These are phyloP conservation scores for Hypoxylon sp. DNA, from an alignment of 2,329 filamentous ascomycete species.

Conservation along the genomic window DNA sequence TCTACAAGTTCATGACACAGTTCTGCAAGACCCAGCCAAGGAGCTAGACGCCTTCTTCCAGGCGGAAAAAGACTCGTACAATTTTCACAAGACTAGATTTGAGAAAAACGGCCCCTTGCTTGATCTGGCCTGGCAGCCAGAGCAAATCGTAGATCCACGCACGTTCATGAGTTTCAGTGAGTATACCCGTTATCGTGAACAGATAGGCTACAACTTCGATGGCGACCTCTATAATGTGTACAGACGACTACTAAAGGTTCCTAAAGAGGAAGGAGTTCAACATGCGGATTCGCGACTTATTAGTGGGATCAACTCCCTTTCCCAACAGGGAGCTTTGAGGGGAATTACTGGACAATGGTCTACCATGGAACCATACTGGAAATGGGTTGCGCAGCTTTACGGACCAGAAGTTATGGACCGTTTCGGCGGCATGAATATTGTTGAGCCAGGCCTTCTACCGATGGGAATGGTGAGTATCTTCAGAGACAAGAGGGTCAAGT, in stretches of 20 bases:
- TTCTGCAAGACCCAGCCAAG: slow-evolving; percentile 47
- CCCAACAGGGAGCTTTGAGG: slow-evolving; percentile 36
- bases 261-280: slow-evolving; percentile 49
- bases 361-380: slow-evolving; percentile 61
- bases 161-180: slow-evolving; percentile 64
- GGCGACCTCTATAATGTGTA: slow-evolving; percentile 56
- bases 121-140: slow-evolving; percentile 29
- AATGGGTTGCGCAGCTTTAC: slow-evolving; percentile 63
- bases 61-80: slow-evolving; percentile 56
- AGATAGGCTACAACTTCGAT: slow-evolving; percentile 38
- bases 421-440: slow-evolving; percentile 63
- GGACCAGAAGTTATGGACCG: slow-evolving; percentile 60
- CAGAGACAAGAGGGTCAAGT: slow-evolving; percentile 60
- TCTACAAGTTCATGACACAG: slow-evolving; percentile 57
- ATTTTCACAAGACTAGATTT: slow-evolving; percentile 57
- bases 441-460: slow-evolving; percentile 62
- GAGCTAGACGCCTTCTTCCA: slow-evolving; percentile 54
- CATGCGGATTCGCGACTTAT: slow-evolving; percentile 49
- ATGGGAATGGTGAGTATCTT: slow-evolving; percentile 64
- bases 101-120: slow-evolving; percentile 41
- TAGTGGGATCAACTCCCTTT: slow-evolving; percentile 46
- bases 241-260: slow-evolving; percentile 55
- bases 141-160: slow-evolving; percentile 51
- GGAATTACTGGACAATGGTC: slow-evolving; percentile 51
- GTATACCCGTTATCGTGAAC: slow-evolving; percentile 58